Conservation (phyloP, 2,329 filamentous ascomycete species). For the Sporothrix schenckii region DNA sequence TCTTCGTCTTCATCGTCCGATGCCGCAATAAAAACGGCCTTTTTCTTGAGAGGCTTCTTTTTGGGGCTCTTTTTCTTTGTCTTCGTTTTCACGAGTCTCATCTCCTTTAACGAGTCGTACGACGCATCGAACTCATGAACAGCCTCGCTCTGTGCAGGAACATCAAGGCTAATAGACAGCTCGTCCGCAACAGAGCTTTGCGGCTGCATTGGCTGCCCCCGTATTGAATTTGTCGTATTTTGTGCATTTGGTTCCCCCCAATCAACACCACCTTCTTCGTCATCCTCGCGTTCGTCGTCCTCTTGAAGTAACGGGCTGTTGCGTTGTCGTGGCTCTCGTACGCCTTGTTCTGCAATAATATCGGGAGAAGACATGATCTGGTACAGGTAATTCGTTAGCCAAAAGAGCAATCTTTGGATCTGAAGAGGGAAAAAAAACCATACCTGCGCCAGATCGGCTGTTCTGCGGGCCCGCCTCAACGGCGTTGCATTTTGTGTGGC, state of each 20-base stretch:
- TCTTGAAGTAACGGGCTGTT: not conserved
- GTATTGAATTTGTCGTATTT: not conserved
- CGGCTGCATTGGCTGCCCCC: not conserved
- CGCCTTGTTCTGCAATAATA: slow-evolving; percentile 32
- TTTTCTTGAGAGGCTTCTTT: slow-evolving; percentile 35
- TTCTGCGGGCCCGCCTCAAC: slow-evolving; percentile 2
- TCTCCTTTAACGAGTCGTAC: not conserved
- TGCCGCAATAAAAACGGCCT: slow-evolving; percentile 4
- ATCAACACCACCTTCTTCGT: not conserved
- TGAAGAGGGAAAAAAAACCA: not conserved
- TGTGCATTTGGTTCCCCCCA: not conserved
- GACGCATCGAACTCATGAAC: slow-evolving; percentile 19
- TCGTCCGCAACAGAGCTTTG: slow-evolving; percentile 11
- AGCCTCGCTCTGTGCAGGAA: not conserved
- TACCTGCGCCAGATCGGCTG: not conserved
- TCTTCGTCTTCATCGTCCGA: slow-evolving; percentile 19
- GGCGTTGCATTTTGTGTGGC: not conserved
- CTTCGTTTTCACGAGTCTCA: not conserved
- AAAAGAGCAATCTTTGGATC: not conserved
- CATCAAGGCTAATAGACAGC: slow-evolving; percentile 1
- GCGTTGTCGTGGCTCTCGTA: not conserved
- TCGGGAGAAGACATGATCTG: slow-evolving; percentile 40
- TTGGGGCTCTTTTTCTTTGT: slow-evolving; percentile 35
- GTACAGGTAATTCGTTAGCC: not conserved
- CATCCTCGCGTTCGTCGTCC: not conserved